Evolutionary conservation across 805 yeast species (phyloP).

Genomic region (Danielia reshetovae): DNA sequence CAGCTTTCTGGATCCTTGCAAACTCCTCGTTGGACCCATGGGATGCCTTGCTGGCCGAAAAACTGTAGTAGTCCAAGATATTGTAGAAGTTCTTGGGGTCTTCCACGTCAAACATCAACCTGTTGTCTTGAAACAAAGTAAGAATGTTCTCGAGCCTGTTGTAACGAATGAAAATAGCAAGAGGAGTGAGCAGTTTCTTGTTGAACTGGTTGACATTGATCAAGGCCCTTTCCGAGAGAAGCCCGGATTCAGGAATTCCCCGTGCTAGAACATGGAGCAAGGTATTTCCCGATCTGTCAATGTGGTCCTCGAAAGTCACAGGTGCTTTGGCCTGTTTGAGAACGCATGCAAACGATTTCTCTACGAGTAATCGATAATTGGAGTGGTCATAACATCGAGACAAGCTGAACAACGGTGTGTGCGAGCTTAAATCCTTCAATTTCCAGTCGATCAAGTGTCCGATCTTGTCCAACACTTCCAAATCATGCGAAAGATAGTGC

Average conservation of each 20-base stretch:
- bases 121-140: slow-evolving; percentile 44
- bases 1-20: slow-evolving; percentile 20
- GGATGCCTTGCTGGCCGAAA: slow-evolving; percentile 26
- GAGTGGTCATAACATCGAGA: slow-evolving; percentile 80
- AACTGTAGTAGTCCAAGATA: slow-evolving; percentile 36
- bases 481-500: slow-evolving; percentile 64
- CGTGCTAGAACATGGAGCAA: slow-evolving; percentile 66
- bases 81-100: slow-evolving; percentile 32
- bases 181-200: slow-evolving; percentile 57
- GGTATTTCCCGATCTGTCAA: slow-evolving; percentile 71
- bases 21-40: slow-evolving; percentile 16
- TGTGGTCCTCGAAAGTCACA: slow-evolving; percentile 56
- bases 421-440: slow-evolving; percentile 55
- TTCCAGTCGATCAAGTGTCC: slow-evolving; percentile 71
- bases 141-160: slow-evolving; percentile 58
- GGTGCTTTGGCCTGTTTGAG: slow-evolving; percentile 31
- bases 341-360: slow-evolving; percentile 42
- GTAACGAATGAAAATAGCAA: slow-evolving; percentile 67
- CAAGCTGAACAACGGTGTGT: slow-evolving; percentile 74
- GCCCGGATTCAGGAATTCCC: slow-evolving; percentile 32
- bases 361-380: slow-evolving; percentile 49
- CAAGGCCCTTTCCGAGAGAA: slow-evolving; percentile 25
- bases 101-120: slow-evolving; percentile 38
- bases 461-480: slow-evolving; percentile 45
- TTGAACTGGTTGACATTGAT: slow-evolving; percentile 57